Conservation (phyloP, 2,329 filamentous ascomycete species). For the Colletotrichum phormii region DNA sequence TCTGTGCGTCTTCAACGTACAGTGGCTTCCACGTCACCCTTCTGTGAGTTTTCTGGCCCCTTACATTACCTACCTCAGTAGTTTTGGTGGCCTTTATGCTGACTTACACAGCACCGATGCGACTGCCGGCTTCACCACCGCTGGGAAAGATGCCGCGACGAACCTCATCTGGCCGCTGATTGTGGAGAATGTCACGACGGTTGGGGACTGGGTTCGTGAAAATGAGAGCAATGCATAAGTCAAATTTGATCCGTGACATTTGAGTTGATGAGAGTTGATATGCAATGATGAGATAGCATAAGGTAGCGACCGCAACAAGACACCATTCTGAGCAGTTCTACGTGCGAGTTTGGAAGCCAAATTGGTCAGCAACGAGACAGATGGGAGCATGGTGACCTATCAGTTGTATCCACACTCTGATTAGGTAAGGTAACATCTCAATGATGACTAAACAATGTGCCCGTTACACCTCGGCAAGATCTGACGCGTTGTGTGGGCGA, state of each 20-base stretch:
- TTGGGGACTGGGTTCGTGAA: background rate
- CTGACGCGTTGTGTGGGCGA: constrained; percentile 5
- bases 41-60: background rate
- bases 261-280: background rate
- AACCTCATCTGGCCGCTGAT: background rate
- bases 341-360: background rate
- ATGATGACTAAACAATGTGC: background rate
- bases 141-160: background rate
- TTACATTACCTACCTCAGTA: no score
- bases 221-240: background rate
- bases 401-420: no score
- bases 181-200: background rate
- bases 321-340: background rate
- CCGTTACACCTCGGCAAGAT: constrained; percentile 17
- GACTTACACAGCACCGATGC: background rate
- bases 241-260: background rate
- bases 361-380: background rate
- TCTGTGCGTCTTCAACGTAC: background rate
- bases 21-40: background rate
- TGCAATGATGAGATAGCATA: background rate
- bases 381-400: no score
- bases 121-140: background rate
- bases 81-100: background rate
- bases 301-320: background rate
- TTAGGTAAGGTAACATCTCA: background rate